These are phyloP conservation scores for Linnemannia hyalina DNA, from an alignment of 192 early-diverging fungal genomes.

Conservation along the genomic window DNA sequence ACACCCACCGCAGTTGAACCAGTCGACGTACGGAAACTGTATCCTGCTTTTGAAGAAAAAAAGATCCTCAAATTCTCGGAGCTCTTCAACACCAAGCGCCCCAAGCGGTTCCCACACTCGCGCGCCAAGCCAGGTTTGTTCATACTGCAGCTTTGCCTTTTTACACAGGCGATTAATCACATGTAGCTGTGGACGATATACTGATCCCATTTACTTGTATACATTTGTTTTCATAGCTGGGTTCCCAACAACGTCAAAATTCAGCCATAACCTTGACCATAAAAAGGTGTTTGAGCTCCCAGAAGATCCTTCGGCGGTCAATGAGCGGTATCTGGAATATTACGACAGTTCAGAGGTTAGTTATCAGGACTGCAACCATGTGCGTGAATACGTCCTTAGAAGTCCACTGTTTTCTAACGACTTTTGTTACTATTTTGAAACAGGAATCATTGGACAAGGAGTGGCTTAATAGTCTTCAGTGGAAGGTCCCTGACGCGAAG, in stretches of 20 bases:
- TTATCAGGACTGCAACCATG: not conserved
- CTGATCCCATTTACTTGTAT: not conserved
- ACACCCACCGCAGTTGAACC: slow-evolving; percentile 16
- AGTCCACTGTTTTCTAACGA: not conserved
- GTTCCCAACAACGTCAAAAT: slow-evolving; percentile 36
- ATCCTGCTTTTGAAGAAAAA: slow-evolving; percentile 72
- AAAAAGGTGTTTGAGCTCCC: slow-evolving; percentile 31
- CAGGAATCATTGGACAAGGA: slow-evolving; percentile 34
- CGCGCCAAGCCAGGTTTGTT: slow-evolving; percentile 52
- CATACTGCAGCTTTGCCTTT: not conserved
- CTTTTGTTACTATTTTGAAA: not conserved
- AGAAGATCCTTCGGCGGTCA: slow-evolving; percentile 19
- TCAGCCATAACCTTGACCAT: slow-evolving; percentile 21
- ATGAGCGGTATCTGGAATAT: slow-evolving; percentile 20
- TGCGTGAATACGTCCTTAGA: not conserved
- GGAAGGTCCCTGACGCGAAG: slow-evolving; percentile 54
- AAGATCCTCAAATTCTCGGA: slow-evolving; percentile 75
- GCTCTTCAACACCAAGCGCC: slow-evolving; percentile 66
- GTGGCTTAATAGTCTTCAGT: slow-evolving; percentile 33
- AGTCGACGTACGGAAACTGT: slow-evolving; percentile 63
- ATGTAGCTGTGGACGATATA: not conserved
- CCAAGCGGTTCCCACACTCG: slow-evolving; percentile 51
- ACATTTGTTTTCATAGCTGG: slow-evolving; percentile 7
- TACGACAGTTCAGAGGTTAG: slow-evolving; percentile 32
- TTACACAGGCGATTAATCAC: not conserved